Evolutionary conservation across 2,329 filamentous ascomycete genomes (phyloP), one percentile per base, ranked within the genome.

Genomic region (Akanthomyces muscarius): DNA sequence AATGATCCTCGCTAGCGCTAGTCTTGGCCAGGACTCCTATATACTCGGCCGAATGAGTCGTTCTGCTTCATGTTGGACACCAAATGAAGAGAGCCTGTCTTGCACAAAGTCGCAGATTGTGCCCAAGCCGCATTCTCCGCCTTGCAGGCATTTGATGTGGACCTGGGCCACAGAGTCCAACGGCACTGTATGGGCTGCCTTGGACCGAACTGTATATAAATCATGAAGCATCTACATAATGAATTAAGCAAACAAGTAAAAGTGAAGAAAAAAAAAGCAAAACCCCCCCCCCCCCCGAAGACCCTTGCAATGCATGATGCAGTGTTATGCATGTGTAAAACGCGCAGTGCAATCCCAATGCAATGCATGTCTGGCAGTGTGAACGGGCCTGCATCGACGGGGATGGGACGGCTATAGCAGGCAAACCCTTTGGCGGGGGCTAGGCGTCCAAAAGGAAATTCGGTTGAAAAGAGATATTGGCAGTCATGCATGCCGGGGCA

Each of bases 351-450:
- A 11, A 18, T 57, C 16, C 14, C 51, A n/a, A 50, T 59, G 56
- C 56, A 57, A 60, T 60, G 57, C 57, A 60, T 51, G 57, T 60
- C 47, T 60, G n/a, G 47, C 44, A 48, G 7, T 14, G 42, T 11
- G 2, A 57, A 25, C 5, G 42, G 55, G 28, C 36, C 33, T 60
- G 48, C 33, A 52, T 28, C 5, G 28, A 23, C 45, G 21, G 45
- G 10, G 2, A 21, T 30, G 25, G 45, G 16, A 13, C 28, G 47
- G 18, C 4, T 28, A 41, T 59, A n/a, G 16, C n/a, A 30, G 36
- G 16, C 23, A 8, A 7, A 30, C 16, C 11, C 16, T 50, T 28
- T 25, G 21, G 56, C 30, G 33, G 21, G 45, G 56, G 28, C 16
- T 21, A 42, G 18, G 14, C 3, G 18, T 11, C 25, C 16, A 8